Conservation (phyloP, 257 asterid species). For the Solanum piurae region DNA sequence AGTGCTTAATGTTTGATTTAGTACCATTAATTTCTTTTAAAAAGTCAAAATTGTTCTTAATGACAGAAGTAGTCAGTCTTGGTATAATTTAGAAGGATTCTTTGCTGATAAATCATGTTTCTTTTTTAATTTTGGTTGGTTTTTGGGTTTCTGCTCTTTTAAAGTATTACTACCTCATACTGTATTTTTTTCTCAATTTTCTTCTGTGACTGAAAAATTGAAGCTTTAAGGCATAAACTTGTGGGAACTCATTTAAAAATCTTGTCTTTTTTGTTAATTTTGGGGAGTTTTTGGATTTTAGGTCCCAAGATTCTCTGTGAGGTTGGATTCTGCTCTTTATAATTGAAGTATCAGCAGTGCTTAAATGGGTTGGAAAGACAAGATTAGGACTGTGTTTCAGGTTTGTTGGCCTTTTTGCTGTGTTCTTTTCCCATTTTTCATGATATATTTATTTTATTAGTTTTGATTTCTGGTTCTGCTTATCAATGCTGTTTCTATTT, state of each 20-base stretch:
- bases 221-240: background rate
- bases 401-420: slow-evolving; percentile 20
- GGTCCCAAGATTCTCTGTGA: background rate
- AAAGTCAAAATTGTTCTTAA: background rate
- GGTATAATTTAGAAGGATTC: background rate
- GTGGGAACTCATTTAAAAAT: background rate
- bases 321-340: background rate
- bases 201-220: background rate
- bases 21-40: background rate
- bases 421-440: background rate
- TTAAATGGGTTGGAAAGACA: slow-evolving; percentile 45
- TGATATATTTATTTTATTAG: background rate
- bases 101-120: background rate
- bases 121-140: background rate
- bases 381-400: slow-evolving; percentile 48
- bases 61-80: background rate
- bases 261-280: background rate
- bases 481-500: background rate
- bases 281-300: background rate
- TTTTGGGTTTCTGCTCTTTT: background rate
- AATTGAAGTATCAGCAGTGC: background rate
- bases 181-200: background rate
- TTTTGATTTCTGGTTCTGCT: background rate
- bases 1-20: background rate
- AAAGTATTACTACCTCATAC: background rate